Conservation (phyloP, 1,284 basidiomycete species). For the Melampsora americana region DNA sequence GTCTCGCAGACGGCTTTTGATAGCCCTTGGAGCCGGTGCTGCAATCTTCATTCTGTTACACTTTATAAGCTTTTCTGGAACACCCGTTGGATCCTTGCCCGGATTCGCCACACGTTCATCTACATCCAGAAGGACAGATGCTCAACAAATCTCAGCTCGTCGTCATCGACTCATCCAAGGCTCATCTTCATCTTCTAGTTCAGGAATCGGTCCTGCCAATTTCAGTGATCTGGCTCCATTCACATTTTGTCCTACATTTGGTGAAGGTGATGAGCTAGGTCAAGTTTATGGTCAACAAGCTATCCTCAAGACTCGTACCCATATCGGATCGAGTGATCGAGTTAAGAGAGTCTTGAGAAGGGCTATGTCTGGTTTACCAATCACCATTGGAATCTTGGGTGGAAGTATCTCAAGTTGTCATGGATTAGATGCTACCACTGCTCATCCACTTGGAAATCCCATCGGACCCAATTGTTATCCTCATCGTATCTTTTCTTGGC, state of each 20-base stretch:
- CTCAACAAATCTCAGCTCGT: conserved; percentile 42
- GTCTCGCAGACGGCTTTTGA: conserved; percentile 34
- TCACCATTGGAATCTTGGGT: conserved; percentile 85
- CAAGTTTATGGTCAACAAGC: conserved; percentile 72
- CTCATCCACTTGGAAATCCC: conserved; percentile 64
- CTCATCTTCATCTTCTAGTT: conserved; percentile 14
- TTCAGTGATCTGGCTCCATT: conserved; percentile 68
- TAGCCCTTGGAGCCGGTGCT: conserved; percentile 19
- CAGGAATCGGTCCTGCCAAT: conserved; percentile 39
- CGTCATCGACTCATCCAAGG: conserved; percentile 36
- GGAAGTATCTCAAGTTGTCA: conserved; percentile 86
- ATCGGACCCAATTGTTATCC: conserved; percentile 81
- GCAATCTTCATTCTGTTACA: conserved; percentile 37
- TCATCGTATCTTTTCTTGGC: conserved; percentile 86
- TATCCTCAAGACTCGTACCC: conserved; percentile 71
- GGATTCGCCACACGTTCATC: conserved; percentile 37
- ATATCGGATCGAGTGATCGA: conserved; percentile 76
- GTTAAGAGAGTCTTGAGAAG: conserved; percentile 77
- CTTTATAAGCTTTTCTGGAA: conserved; percentile 39
- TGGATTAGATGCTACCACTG: conserved; percentile 67
- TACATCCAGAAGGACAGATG: conserved; percentile 35
- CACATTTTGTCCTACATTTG: conserved; percentile 81
- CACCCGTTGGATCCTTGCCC: conserved; percentile 21
- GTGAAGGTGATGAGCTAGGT: conserved; percentile 73
- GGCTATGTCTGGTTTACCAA: conserved; percentile 76